Base-by-base conservation (phyloP, 352 stramenopile species). In the Phytophthora sp. region DNA sequence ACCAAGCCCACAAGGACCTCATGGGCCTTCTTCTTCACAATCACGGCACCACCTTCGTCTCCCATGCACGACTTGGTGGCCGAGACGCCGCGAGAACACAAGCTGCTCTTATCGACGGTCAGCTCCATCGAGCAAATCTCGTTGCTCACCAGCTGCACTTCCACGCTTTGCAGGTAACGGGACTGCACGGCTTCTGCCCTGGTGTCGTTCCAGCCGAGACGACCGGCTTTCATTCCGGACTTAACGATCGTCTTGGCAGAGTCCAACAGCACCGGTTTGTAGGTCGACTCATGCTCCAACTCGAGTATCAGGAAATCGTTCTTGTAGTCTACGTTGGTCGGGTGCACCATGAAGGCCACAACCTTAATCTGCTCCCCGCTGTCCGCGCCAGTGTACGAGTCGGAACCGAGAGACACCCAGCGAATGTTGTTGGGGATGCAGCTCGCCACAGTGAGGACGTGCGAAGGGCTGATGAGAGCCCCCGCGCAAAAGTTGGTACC, bases 241-340 rank as follows among this genome's bases (percentile, higher is more conserved):
- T 71, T 71, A 35, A 71, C 63, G 54, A 73, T 75, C n/a, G 67
- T 66, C 29, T 73, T 75, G 18, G 51, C 68, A 1, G 56, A 13
- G 24, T 72, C 77, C 24, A 87, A 31, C 13, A 31, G 8, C 36
- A 86, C 76, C 1, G 80, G 78, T 16, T 69, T 42, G 20, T 66
- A 76, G 2, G 44, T 74, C 27, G 69, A 78, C 4, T 66, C 56
- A 11, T 39, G 42, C 36, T 74, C 67, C 23, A 86, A 66, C 55
- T 80, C 75, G 15, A 94, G 65, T 13, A 95, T 69, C 16, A 83
- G 36, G 44, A 85, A 86, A 64, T 94, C 84, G 33, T 80, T 75
- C 4, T 26, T n/a, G 42, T 42, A 75, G 26, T 24, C 46, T 29
- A 57, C 59, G 44, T 63, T 71, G 33, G 71, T 69, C 24, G 82